phyloP scores from a whole-genome alignment of 2,329 filamentous ascomycete species.

The Tolypocladium nubicola region DNA sequence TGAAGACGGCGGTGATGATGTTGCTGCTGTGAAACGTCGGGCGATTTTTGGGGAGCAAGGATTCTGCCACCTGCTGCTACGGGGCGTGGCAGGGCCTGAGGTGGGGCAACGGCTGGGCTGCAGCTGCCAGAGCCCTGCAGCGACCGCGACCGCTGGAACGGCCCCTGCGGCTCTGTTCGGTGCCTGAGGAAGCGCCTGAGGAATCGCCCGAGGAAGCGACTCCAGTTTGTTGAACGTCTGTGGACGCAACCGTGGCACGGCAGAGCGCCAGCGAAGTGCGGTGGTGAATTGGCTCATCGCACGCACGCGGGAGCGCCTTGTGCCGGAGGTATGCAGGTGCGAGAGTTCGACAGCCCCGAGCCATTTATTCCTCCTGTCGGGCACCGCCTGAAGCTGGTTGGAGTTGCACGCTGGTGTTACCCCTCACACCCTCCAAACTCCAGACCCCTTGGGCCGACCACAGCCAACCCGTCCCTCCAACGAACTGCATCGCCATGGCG shows the following conservation, averaged over 20 bases:
- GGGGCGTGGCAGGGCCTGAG: neutral
- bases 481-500: conserved; percentile 11
- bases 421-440: neutral
- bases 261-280: neutral
- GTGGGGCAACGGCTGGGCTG: neutral
- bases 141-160: neutral
- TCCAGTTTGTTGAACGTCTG: too few relatives aligned
- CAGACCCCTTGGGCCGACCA: too few relatives aligned
- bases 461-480: neutral
- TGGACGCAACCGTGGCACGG: neutral
- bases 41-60: neutral
- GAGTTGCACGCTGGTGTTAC: neutral
- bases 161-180: too few relatives aligned
- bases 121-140: neutral
- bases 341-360: neutral
- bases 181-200: neutral
- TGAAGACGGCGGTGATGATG: neutral
- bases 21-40: neutral
- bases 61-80: neutral
- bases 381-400: neutral
- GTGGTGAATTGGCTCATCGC: neutral
- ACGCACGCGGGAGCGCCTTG: neutral
- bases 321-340: neutral
- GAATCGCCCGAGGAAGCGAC: neutral
- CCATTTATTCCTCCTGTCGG: neutral